Percentiles rank a stretch among this genome's conserved stretches.
These are phyloP conservation scores for Colletotrichum ledebouriae DNA, from an alignment of 2,329 filamentous ascomycete species.

Conservation along the genomic window DNA sequence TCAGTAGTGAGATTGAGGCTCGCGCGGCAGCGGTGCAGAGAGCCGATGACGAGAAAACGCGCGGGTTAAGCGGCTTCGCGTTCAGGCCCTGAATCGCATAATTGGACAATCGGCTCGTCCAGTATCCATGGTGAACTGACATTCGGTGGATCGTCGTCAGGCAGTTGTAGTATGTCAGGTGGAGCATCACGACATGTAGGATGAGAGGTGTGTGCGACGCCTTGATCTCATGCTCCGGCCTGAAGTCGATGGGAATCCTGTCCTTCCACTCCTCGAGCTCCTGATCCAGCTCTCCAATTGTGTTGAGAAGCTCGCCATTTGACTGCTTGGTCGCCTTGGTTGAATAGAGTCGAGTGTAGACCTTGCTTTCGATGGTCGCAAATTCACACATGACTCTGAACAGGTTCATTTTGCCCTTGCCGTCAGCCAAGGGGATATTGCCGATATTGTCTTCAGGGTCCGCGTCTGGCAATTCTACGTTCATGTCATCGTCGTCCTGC, in stretches of 20 bases:
- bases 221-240: constrained; percentile 97
- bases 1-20: constrained; percentile 92
- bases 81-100: constrained; percentile 96
- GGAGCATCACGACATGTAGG: constrained; percentile 91
- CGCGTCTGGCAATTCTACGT: constrained; percentile 92
- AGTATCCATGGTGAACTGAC: constrained; percentile 98
- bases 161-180: constrained; percentile 98
- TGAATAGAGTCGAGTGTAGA: constrained; percentile 94
- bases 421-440: constrained; percentile 90
- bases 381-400: constrained; percentile 95
- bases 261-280: constrained; percentile 97
- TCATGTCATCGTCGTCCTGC: constrained; percentile 83
- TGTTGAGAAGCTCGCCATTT: constrained; percentile 92
- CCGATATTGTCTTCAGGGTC: constrained; percentile 93
- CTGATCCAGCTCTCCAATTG: constrained; percentile 93
- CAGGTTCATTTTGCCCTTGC: constrained; percentile 92
- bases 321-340: constrained; percentile 92
- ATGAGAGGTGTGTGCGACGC: constrained; percentile 94
- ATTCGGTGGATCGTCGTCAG: constrained; percentile 98
- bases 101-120: constrained; percentile 94
- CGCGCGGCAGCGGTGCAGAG: constrained; percentile 93
- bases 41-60: constrained; percentile 93
- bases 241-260: constrained; percentile 91
- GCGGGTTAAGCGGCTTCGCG: constrained; percentile 88
- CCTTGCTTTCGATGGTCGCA: constrained; percentile 89